Percentiles rank a stretch among this genome's conserved stretches.
Evolutionary conservation across 2,329 filamentous ascomycete genomes (phyloP).

Genomic region (Nemania abortiva): DNA sequence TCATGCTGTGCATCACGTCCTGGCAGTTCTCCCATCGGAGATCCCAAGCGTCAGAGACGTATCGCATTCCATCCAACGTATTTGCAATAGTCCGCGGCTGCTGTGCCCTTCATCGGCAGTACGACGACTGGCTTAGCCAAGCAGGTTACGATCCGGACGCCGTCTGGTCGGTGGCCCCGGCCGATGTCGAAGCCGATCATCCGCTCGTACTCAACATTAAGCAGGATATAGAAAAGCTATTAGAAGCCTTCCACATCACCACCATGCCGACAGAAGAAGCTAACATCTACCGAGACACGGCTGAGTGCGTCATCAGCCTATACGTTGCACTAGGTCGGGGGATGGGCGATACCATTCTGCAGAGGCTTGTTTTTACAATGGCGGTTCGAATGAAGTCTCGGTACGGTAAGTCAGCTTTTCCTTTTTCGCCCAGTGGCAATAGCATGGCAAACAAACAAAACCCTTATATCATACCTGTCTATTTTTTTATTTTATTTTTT

Average conservation of each 20-base stretch:
- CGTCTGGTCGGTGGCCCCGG: constrained; percentile 20
- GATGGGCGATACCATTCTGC: constrained; percentile 21
- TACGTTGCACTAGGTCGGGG: constrained; percentile 18
- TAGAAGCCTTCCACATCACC: constrained; percentile 24
- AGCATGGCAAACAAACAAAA: background rate
- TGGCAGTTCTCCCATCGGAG: constrained; percentile 31
- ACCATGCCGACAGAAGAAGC: constrained; percentile 30
- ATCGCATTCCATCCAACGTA: constrained; percentile 28
- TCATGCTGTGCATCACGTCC: constrained; percentile 35
- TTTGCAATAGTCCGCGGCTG: constrained; percentile 35
- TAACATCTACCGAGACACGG: constrained; percentile 23
- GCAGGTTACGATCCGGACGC: constrained; percentile 28
- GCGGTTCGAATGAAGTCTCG: constrained; percentile 30
- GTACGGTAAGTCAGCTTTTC: constrained; percentile 30
- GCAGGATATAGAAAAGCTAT: constrained; percentile 30
- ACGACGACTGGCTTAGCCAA: constrained; percentile 27
- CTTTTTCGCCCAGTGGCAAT: background rate
- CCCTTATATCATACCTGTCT: background rate
- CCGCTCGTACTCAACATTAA: constrained; percentile 22
- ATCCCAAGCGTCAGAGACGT: constrained; percentile 20
- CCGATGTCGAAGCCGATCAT: constrained; percentile 15
- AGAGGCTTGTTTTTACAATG: constrained; percentile 34
- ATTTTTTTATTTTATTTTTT: background rate
- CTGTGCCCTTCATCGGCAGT: constrained; percentile 31
- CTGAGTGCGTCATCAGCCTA: constrained; percentile 27